A percentile compares a stretch with the other conserved stretches of the same genome.
Evolutionary conservation across 169 alveolate genomes (phyloP).

Genomic region (Plasmodium malariae): DNA sequence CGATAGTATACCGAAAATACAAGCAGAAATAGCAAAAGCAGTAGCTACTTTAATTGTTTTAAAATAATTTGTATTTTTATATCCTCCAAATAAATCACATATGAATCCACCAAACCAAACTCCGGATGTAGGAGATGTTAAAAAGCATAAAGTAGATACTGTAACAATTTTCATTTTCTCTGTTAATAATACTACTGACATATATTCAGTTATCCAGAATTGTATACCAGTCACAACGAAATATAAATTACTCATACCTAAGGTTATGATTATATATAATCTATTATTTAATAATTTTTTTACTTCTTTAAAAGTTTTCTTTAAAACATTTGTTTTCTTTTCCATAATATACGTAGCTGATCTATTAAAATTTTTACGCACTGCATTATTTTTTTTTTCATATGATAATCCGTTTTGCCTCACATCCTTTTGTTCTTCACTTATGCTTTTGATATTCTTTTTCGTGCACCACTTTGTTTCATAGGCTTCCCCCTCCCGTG

Average conservation of each 20-base stretch:
- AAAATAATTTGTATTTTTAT: conserved; percentile 84
- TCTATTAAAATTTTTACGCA: conserved; percentile 25
- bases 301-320: conserved; percentile 73
- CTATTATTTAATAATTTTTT: conserved; percentile 79
- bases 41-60: conserved; percentile 86
- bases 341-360: conserved; percentile 71
- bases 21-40: conserved; percentile 84
- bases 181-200: conserved; percentile 84
- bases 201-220: conserved; percentile 92
- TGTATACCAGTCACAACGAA: conserved; percentile 92
- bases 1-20: conserved; percentile 79
- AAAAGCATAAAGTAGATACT: conserved; percentile 82
- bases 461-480: neutral
- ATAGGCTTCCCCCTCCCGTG: neutral
- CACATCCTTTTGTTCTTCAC: neutral
- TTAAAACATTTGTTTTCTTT: conserved; percentile 60
- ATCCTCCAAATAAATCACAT: conserved; percentile 88
- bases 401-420: neutral
- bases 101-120: conserved; percentile 89
- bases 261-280: conserved; percentile 81
- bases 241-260: conserved; percentile 87
- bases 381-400: conserved; percentile 6
- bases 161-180: conserved; percentile 84
- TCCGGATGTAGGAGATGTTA: conserved; percentile 91
- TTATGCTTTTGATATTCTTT: neutral